Evolutionary conservation across 768 basidiomycete species (phyloP).

Genomic region (Hypholoma fasciculare): DNA sequence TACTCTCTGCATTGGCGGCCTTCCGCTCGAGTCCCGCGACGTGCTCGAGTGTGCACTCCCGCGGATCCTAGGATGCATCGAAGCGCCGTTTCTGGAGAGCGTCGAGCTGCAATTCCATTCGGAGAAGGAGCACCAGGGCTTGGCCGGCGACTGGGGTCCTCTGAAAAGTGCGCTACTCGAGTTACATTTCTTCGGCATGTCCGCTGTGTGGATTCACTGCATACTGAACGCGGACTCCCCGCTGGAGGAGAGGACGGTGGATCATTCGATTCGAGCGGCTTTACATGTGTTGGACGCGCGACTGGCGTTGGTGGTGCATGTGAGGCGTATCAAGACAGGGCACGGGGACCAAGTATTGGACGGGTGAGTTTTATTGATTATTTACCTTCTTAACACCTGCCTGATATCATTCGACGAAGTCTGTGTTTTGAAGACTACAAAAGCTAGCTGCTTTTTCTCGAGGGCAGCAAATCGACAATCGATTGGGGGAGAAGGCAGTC

Average conservation of each 20-base stretch:
- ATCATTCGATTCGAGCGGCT: background rate
- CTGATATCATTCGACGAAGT: no score
- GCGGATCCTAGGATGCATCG: constrained; percentile 19
- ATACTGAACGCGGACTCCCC: background rate
- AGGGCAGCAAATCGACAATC: no score
- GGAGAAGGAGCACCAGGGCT: background rate
- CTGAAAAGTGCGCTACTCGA: constrained; percentile 14
- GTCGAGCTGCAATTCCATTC: constrained; percentile 15
- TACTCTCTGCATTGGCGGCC: constrained; percentile 18
- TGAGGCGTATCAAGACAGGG: background rate
- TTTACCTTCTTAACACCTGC: no score
- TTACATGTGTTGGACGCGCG: background rate
- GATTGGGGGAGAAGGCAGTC: no score
- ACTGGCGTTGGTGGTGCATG: background rate
- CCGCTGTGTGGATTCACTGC: background rate
- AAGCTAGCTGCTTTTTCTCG: no score
- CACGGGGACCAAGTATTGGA: no score
- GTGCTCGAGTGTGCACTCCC: constrained; percentile 15
- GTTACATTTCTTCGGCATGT: background rate
- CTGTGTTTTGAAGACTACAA: no score
- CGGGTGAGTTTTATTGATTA: no score
- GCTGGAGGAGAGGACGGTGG: background rate
- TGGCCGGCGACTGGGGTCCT: constrained; percentile 14
- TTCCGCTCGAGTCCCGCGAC: constrained; percentile 2
- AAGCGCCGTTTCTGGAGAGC: constrained; percentile 24